Evolutionary conservation across 179 eudicot species (phyloP).

Genomic region (Silene noctiflora): DNA sequence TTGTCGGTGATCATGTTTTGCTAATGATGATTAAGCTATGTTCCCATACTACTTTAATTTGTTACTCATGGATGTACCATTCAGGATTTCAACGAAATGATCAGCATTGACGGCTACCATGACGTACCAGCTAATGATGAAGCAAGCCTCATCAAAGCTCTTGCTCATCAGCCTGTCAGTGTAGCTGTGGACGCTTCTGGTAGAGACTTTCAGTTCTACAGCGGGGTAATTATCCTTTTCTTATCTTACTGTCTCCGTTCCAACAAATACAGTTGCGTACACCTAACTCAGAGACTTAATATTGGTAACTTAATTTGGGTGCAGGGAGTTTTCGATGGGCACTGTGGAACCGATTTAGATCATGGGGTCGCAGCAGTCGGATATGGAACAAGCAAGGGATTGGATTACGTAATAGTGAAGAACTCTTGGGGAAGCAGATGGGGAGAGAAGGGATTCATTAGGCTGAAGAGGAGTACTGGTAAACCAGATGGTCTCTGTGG

Average conservation of each 20-base stretch:
- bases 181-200: conserved; percentile 48
- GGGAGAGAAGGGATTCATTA: conserved; percentile 77
- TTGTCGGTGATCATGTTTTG: too few species aligned
- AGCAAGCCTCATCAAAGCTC: conserved; percentile 42
- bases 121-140: conserved; percentile 47
- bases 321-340: conserved; percentile 74
- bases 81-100: conserved; percentile 30
- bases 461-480: conserved; percentile 67
- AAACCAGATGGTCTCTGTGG: conserved; percentile 66
- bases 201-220: conserved; percentile 54
- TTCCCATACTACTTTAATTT: too few species aligned
- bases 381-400: conserved; percentile 52
- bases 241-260: too few species aligned
- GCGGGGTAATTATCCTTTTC: conserved; percentile 35
- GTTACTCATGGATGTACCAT: too few species aligned
- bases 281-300: too few species aligned
- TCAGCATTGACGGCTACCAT: conserved; percentile 42
- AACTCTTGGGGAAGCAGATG: conserved; percentile 83
- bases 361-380: conserved; percentile 79
- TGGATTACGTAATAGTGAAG: conserved; percentile 62
- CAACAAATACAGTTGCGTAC: too few species aligned
- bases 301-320: conserved; percentile 5
- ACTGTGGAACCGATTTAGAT: conserved; percentile 59
- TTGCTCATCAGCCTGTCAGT: conserved; percentile 48
- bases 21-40: too few species aligned